phyloP scores from a whole-genome alignment of 2,329 filamentous ascomycete genomes.

The Trichoderma pleuroti region DNA sequence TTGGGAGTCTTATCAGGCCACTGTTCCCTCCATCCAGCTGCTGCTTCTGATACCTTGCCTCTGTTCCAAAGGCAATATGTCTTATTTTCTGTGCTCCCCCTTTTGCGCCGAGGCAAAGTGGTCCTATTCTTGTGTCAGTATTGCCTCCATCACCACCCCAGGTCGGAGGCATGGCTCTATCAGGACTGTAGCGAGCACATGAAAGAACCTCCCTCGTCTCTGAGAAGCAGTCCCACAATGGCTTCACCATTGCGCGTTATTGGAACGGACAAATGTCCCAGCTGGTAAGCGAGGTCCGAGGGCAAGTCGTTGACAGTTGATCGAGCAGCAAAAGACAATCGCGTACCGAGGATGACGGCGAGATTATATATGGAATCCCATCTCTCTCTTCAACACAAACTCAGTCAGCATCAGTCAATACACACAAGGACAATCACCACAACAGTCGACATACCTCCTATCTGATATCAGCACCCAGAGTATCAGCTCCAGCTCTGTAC shows the following conservation, averaged over 20 bases:
- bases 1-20: neutral
- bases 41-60: neutral
- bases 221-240: slow-evolving; percentile 7
- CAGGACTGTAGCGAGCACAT: neutral
- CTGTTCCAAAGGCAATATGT: neutral
- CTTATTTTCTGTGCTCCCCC: slow-evolving; percentile 11
- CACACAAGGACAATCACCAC: neutral
- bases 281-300: slow-evolving; percentile 6
- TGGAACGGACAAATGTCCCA: neutral
- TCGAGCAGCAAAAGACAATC: neutral
- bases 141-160: neutral
- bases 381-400: neutral
- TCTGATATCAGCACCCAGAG: neutral
- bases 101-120: neutral
- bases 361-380: neutral
- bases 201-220: neutral
- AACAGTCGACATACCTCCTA: neutral
- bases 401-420: neutral
- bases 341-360: neutral
- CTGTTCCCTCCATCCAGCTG: neutral
- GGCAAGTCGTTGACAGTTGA: neutral
- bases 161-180: neutral
- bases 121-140: neutral
- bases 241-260: neutral
- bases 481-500: neutral